Percentiles rank a stretch among this genome's conserved stretches.
Evolutionary conservation across 345 rosid species (phyloP).

Genomic region (Garcia nutans): DNA sequence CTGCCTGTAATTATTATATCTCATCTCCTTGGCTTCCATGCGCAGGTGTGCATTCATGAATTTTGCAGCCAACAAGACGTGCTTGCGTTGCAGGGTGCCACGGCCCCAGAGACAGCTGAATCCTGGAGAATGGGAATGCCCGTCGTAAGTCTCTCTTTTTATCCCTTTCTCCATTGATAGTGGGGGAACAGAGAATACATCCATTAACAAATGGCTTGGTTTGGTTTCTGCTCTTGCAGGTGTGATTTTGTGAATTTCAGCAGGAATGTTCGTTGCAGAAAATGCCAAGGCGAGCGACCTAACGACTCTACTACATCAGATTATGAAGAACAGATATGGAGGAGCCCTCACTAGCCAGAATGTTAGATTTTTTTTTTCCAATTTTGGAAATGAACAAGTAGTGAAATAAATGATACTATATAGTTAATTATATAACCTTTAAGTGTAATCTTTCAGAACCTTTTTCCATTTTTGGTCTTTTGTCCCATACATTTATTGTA

Average conservation of each 20-base stretch:
- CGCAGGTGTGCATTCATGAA: conserved; percentile 92
- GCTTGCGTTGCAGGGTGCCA: conserved; percentile 53
- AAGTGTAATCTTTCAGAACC: too few relatives aligned
- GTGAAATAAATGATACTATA: too few relatives aligned
- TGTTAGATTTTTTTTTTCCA: not conserved
- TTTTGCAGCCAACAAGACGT: conserved; percentile 71
- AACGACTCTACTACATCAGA: conserved; percentile 17
- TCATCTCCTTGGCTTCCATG: conserved; percentile 14
- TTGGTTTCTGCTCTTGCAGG: conserved; percentile 37
- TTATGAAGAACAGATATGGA: conserved; percentile 41
- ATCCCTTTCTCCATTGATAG: not conserved
- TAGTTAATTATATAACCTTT: too few relatives aligned
- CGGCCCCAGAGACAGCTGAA: conserved; percentile 61
- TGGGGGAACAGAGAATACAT: not conserved
- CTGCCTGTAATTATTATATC: not conserved
- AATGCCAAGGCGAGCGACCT: conserved; percentile 24
- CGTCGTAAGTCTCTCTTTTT: conserved; percentile 54
- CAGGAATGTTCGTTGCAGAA: conserved; percentile 57
- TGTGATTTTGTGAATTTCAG: conserved; percentile 75
- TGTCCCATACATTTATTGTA: too few relatives aligned
- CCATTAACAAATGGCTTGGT: not conserved
- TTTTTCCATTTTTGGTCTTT: too few relatives aligned
- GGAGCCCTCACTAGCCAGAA: conserved; percentile 14
- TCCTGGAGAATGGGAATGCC: conserved; percentile 95
- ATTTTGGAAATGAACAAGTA: not conserved